Evolutionary conservation across 2,329 filamentous ascomycete species (phyloP).

Genomic region (Xylariaceae sp.): DNA sequence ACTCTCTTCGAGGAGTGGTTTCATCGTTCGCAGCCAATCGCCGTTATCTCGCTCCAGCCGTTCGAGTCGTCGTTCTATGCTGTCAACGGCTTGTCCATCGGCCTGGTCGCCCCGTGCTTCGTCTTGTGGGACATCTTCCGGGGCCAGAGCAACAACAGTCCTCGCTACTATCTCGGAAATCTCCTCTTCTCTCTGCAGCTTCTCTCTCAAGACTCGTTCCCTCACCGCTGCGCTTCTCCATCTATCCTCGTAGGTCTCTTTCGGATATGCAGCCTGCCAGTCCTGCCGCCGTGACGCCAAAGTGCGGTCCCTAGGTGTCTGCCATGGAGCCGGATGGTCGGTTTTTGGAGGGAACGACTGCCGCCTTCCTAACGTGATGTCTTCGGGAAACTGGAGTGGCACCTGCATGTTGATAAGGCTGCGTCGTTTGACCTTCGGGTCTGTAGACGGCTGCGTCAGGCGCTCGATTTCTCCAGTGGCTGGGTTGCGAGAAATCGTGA

Average conservation of each 20-base stretch:
- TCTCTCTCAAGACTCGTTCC: slow-evolving; percentile 14
- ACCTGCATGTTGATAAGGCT: slow-evolving; percentile 15
- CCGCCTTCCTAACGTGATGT: slow-evolving; percentile 4
- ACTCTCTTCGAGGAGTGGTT: slow-evolving; percentile 11
- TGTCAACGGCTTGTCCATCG: slow-evolving; percentile 8
- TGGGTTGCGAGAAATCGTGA: slow-evolving; percentile 18
- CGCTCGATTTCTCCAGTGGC: slow-evolving; percentile 15
- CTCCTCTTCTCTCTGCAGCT: slow-evolving; percentile 15
- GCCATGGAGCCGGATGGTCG: neutral
- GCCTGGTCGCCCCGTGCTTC: slow-evolving; percentile 1
- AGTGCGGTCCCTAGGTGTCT: slow-evolving; percentile 3
- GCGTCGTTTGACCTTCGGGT: slow-evolving; percentile 10
- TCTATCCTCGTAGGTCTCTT: slow-evolving; percentile 5
- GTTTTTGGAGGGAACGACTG: slow-evolving; percentile 11
- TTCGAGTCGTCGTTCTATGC: slow-evolving; percentile 10
- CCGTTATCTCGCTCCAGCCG: slow-evolving; percentile 13
- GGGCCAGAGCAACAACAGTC: slow-evolving; percentile 9
- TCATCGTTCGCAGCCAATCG: slow-evolving; percentile 15
- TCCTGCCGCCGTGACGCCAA: slow-evolving; percentile 4
- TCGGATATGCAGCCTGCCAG: slow-evolving; percentile 3
- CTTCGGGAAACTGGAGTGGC: slow-evolving; percentile 11
- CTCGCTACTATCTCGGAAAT: slow-evolving; percentile 15
- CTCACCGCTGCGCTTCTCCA: slow-evolving; percentile 8
- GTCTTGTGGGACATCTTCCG: slow-evolving; percentile 1
- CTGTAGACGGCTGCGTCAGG: slow-evolving; percentile 6